phyloP scores from a whole-genome alignment of 768 basidiomycete species.

The Trametes cingulata region DNA sequence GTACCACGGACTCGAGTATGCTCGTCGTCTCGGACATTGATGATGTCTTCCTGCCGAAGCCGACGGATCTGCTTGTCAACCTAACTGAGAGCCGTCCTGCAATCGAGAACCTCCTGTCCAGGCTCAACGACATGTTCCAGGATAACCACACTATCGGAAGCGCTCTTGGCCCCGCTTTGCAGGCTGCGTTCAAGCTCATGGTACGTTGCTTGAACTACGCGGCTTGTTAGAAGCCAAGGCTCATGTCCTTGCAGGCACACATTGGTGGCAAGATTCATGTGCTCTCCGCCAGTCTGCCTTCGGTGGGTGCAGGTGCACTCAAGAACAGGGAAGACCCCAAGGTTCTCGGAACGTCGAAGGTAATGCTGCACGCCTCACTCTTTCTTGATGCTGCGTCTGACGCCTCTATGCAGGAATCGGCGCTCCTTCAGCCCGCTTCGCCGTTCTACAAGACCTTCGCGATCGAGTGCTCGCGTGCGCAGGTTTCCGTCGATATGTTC shows the following conservation, averaged over 20 bases:
- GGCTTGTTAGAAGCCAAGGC: not conserved
- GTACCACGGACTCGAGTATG: conserved; percentile 82
- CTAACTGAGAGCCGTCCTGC: conserved; percentile 79
- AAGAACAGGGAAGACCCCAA: conserved; percentile 98
- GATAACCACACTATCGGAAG: conserved; percentile 93
- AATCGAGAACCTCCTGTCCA: conserved; percentile 77
- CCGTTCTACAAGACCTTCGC: conserved; percentile 99
- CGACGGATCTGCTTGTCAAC: conserved; percentile 95
- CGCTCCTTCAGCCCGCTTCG: conserved; percentile 88
- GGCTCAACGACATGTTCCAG: conserved; percentile 95
- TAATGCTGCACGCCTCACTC: conserved; percentile 27
- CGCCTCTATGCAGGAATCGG: conserved; percentile 68
- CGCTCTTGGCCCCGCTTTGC: conserved; percentile 91
- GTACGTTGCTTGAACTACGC: conserved; percentile 39
- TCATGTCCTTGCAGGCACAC: conserved; percentile 53
- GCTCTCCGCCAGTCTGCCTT: conserved; percentile 83
- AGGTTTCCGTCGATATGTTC: conserved; percentile 99
- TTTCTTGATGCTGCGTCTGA: not conserved
- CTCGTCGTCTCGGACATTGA: conserved; percentile 96
- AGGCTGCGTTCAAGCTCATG: conserved; percentile 96
- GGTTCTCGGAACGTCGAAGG: conserved; percentile 91
- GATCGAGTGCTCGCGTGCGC: conserved; percentile 95
- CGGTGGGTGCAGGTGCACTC: conserved; percentile 83
- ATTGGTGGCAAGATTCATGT: conserved; percentile 95
- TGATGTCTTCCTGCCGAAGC: conserved; percentile 97